Evolutionary conservation across 2,329 filamentous ascomycete species (phyloP), one percentile per base, ranked within the genome.

Genomic region (Penicillium occitanis): DNA sequence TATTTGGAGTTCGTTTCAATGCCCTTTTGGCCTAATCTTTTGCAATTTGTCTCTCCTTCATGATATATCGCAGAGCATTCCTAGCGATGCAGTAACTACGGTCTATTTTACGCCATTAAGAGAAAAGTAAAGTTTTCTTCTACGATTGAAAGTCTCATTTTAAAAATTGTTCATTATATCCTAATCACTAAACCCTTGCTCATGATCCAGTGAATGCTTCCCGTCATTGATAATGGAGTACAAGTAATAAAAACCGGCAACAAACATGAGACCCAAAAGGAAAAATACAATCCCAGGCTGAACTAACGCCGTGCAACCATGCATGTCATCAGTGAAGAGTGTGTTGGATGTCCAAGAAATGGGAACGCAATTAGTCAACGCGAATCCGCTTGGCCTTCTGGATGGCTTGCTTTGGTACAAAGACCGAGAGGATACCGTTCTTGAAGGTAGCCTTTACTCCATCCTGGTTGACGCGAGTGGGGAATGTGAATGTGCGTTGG

Each of bases 371-470:
- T 72, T 81, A 86, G 74, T 85, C 78, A 66, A 88, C 83, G 63
- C 77, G 79, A 70, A 88, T 85, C 76, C 82, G 85, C 76, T 83
- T 83, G 42, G 79, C 71, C 66, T 77, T 76, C 10, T 81, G 81
- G 17, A 79, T 79, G 61, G 80, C 70, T 58, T 82, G 81, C 75
- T 88, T 88, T 0, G 86, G 86, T 6, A 88, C 81, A 14, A 83
- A 70, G 37, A 88, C 80, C 33, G 78, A 82, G 63, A 88, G 74
- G 58, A 88, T 82, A 13, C 86, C 86, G 71, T 88, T 83, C 78
- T 83, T 87, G 74, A 88, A 72, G 66, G 79, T 84, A 7, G 86
- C 86, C 74, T 82, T 86, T 68, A 88, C 86, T 22, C 73, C 77
- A 60, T 88, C 84, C 73, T 87, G 85, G 69, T 88, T 82, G 33